Evolutionary conservation across 345 rosid species (phyloP), one percentile per base, ranked within the genome.

Genomic region (Combretum micranthum): DNA sequence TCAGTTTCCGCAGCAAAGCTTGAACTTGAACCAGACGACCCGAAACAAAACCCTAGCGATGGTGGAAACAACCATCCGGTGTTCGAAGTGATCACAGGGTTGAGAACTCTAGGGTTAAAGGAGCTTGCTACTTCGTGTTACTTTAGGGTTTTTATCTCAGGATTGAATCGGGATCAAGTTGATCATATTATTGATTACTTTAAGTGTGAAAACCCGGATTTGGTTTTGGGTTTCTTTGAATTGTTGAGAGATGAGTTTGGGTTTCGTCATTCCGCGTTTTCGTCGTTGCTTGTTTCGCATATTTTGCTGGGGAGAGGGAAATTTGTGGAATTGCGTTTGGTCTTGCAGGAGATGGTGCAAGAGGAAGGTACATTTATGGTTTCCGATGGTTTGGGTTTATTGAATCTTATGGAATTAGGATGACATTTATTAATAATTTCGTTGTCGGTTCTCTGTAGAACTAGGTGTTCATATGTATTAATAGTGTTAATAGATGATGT

Each of bases 241-340:
- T 77, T 63, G 65, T 53, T 84, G 77, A 84, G 61, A 68, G 75
- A 69, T 55, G 69, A 70, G 58, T 80, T 68, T 51, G 68, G 78
- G 53, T 82, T 80, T 68, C 81, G 58, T 14, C 97, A 84, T 62
- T 84, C 92, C 14, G 67, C 56, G 23, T 59, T 68, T 26, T 82
- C 87, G 1, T 60, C 68, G 62, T 63, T 89, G 52, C 54, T 73
- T 53, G 72, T 84, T 65, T 72, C 86, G 2, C 92, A 84, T 68
- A 61, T 75, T 51, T 77, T 80, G 60, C 89, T 86, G 0, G 53
- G 37, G 20, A 75, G 72, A 54, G 60, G 76, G 66, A 71, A 83
- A 42, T 82, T 86, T n/a, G 45, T 61, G 44, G 87, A 78, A 70
- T 63, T 86, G 64, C 77, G 77, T 20, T 55, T 57, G 37, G 58